Conservation (phyloP, 768 basidiomycete genomes). For the Tulasnella sp. region DNA sequence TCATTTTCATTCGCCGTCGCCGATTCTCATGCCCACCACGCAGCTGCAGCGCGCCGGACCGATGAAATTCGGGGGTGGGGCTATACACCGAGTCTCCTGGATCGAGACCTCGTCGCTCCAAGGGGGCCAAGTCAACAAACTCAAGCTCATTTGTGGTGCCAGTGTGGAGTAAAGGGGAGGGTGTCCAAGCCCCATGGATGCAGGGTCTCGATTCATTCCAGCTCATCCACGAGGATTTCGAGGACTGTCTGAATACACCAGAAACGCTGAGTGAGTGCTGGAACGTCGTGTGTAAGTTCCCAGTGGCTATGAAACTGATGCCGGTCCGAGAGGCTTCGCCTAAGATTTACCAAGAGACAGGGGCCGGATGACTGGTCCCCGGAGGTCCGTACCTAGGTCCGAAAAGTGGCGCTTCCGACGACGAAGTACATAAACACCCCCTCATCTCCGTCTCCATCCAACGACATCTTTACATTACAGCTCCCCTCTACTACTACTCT, state of each 20-base stretch:
- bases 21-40: neutral
- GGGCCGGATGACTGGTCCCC: neutral
- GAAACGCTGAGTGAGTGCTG: neutral
- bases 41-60: neutral
- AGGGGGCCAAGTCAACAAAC: neutral
- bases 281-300: neutral
- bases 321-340: neutral
- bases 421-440: constrained; percentile 6
- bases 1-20: neutral
- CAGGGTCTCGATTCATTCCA: neutral
- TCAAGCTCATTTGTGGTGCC: neutral
- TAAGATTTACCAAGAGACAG: neutral
- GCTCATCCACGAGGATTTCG: neutral
- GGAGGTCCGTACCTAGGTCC: constrained; percentile 8
- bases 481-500: neutral
- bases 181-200: neutral
- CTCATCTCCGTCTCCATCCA: neutral
- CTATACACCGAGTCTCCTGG: neutral
- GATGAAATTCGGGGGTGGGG: neutral
- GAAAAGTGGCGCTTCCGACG: neutral
- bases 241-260: neutral
- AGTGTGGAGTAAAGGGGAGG: neutral
- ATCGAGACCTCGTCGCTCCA: constrained; percentile 1
- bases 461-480: neutral
- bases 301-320: neutral